Evolutionary conservation across 1,139 yeast species (phyloP).

Genomic region (Yamadazyma aaseri): DNA sequence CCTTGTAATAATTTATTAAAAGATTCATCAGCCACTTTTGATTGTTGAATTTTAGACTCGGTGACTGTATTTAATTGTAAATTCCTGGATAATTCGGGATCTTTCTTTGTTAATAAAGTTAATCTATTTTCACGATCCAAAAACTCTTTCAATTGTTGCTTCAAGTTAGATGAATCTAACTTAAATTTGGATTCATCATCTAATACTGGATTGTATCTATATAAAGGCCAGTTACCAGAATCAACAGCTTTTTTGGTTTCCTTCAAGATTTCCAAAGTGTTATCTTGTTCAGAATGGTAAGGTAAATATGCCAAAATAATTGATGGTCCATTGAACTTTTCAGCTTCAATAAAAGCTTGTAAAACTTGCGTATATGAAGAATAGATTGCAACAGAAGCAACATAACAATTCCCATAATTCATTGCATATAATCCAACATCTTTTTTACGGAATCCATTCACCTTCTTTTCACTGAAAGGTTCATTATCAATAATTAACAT

Average conservation of each 20-base stretch:
- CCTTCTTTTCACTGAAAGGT: conserved; percentile 54
- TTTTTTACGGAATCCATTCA: conserved; percentile 64
- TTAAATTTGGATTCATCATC: conserved; percentile 56
- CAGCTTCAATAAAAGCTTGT: conserved; percentile 87
- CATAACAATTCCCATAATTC: conserved; percentile 89
- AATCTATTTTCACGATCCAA: conserved; percentile 88
- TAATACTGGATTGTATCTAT: conserved; percentile 71
- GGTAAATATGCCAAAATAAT: conserved; percentile 90
- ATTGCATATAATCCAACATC: conserved; percentile 94
- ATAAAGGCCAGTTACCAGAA: conserved; percentile 94
- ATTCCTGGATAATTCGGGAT: conserved; percentile 78
- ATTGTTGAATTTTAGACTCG: conserved; percentile 59
- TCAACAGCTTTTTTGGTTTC: conserved; percentile 91
- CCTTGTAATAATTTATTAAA: conserved; percentile 78
- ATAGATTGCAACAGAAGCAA: conserved; percentile 92
- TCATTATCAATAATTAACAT: conserved; percentile 89
- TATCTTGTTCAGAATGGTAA: conserved; percentile 60
- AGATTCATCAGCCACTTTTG: conserved; percentile 72
- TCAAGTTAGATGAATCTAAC: conserved; percentile 80
- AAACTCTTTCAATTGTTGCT: conserved; percentile 73
- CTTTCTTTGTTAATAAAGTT: conserved; percentile 66
- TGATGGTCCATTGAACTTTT: conserved; percentile 85
- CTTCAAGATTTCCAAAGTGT: conserved; percentile 72
- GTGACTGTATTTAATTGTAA: conserved; percentile 61
- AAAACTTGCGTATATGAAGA: conserved; percentile 91